Base-by-base conservation (phyloP, 169 alveolate species). In the Neospora caninum region DNA sequence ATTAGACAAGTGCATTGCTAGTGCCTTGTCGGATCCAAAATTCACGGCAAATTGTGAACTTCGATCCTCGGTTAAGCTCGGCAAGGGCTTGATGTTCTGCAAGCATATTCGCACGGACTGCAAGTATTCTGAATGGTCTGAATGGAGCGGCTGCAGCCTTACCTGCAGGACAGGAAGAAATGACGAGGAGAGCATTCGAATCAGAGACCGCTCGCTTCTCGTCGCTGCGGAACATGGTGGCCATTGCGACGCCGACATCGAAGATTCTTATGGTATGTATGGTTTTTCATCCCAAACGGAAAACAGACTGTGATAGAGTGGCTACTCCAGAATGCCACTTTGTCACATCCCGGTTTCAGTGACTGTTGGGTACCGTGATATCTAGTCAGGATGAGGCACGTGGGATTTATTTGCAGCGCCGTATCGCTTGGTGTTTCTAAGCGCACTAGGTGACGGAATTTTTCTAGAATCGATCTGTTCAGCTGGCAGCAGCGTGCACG, bases 71-170 rank as follows among this genome's bases (percentile, higher is more conserved):
- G 41, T 0, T 64, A 82, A 39, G 20, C 67, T 82, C 54, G 89
- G 89, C 69, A 22, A 45, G 22, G 89, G 89, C 67, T 16, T 82
- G 38, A 45, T 82, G 89, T 41, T 82, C 39, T 82, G 89, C 89
- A 82, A 82, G 89, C 41, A 22, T 22, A 36, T 27, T 18, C 38
- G 42, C 54, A n/a, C 25, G 70, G 41, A 82, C 89, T 82, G 89
- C 67, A 16, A 39, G 36, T 82, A 31, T 38, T 82, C 89, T 38
- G 49, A 25, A 29, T 82, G 89, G 89, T 82, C 58, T 9, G 89
- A 82, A 22, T 82, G 89, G 89, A 82, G 41, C 31, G 41, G 7
- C 0, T 82, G 89, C 67, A 82, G 70, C 41, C 69, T 6, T 41
- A 82, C 70, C 36, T 82, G 89, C 89, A 82, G 43, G n/a, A 31